A percentile compares a stretch with the other conserved stretches of the same genome.
Conservation (phyloP, 2,329 filamentous ascomycete genomes). For the Colletotrichum euphorbiae region DNA sequence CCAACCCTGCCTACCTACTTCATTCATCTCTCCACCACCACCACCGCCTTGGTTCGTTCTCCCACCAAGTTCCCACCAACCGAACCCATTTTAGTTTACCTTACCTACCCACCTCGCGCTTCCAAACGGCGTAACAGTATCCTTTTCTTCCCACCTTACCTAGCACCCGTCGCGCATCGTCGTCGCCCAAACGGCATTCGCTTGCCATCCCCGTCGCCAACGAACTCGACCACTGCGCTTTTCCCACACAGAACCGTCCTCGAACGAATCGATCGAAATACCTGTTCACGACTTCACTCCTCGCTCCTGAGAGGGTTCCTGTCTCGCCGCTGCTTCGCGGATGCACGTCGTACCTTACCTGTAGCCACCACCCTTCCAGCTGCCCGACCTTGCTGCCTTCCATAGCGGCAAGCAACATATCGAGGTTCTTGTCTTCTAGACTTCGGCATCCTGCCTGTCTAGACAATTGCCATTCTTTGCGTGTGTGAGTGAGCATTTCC, state of each 20-base stretch:
- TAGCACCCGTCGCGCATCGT: conserved; percentile 20
- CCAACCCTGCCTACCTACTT: conserved; percentile 4
- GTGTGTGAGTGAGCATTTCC: conserved; percentile 28
- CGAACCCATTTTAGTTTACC: conserved; percentile 6
- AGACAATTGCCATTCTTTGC: conserved; percentile 28
- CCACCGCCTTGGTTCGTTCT: conserved; percentile 18
- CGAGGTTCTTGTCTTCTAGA: not conserved
- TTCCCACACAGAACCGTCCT: not conserved
- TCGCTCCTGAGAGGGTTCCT: not conserved
- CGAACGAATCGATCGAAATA: conserved; percentile 4
- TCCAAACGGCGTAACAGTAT: conserved; percentile 35
- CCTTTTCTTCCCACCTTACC: conserved; percentile 21
- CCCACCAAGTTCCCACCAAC: conserved; percentile 34
- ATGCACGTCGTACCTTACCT: not conserved
- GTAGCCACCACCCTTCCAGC: not conserved
- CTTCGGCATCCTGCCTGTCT: conserved; percentile 21
- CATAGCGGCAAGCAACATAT: not conserved
- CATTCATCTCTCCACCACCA: conserved; percentile 12
- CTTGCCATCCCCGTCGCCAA: not conserved
- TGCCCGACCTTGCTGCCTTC: conserved; percentile 4
- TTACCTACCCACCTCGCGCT: conserved; percentile 35
- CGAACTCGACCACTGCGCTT: not conserved
- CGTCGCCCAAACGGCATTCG: conserved; percentile 19
- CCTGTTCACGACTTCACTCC: not conserved
- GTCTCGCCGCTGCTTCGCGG: not conserved